phyloP scores from a whole-genome alignment of 495 filamentous ascomycete species.

The Trichoderma orchidacearum region DNA sequence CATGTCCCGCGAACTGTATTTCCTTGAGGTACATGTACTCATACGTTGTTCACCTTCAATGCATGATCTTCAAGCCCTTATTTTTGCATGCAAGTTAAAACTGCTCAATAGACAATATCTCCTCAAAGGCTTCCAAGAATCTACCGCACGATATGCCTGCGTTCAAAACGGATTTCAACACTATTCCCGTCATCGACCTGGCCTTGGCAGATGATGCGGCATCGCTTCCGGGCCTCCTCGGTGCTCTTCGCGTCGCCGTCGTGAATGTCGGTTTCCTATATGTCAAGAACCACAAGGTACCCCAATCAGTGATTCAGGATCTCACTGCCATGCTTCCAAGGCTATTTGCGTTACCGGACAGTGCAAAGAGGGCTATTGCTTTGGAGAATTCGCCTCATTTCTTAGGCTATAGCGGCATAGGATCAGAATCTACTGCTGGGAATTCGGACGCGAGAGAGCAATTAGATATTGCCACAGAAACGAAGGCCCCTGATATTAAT shows the following conservation, averaged over 20 bases:
- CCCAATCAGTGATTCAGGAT: slow-evolving; percentile 15
- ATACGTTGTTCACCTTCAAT: too few relatives aligned
- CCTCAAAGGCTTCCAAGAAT: too few relatives aligned
- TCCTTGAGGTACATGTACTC: too few relatives aligned
- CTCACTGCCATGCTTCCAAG: slow-evolving; percentile 25
- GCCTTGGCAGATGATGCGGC: slow-evolving; percentile 16
- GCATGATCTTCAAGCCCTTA: too few relatives aligned
- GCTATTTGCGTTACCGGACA: slow-evolving; percentile 26
- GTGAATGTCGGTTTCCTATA: slow-evolving; percentile 39
- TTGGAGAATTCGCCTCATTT: slow-evolving; percentile 40
- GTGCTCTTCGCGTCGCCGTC: slow-evolving; percentile 29
- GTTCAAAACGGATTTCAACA: slow-evolving; percentile 10
- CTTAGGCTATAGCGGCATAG: slow-evolving; percentile 36
- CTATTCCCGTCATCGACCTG: slow-evolving; percentile 34
- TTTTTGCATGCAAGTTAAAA: too few relatives aligned
- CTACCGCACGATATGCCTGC: neutral
- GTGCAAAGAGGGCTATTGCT: slow-evolving; percentile 24
- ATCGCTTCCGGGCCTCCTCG: slow-evolving; percentile 15
- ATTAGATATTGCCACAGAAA: slow-evolving; percentile 41
- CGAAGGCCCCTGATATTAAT: slow-evolving; percentile 18
- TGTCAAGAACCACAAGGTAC: slow-evolving; percentile 33
- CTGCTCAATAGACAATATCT: neutral
- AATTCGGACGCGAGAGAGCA: slow-evolving; percentile 36
- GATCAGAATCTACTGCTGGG: slow-evolving; percentile 36
- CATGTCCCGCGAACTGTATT: too few relatives aligned